These are phyloP conservation scores for Calophaca sinica DNA, from an alignment of 306 rosid genomes.

Conservation along the genomic window DNA sequence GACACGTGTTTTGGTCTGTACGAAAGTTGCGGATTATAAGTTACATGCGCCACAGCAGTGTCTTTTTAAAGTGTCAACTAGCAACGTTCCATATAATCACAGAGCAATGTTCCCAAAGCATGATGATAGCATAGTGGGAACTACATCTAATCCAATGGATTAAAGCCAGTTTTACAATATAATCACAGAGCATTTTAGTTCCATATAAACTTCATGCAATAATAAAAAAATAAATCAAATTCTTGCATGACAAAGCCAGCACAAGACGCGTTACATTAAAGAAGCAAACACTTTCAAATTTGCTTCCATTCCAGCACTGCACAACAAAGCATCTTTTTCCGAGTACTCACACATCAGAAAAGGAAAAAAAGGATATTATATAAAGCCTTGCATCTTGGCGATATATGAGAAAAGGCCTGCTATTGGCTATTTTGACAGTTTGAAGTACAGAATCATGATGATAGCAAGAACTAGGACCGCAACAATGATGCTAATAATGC, in stretches of 20 bases:
- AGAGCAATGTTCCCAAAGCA: not conserved
- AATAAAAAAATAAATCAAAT: not conserved
- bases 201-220: conserved; percentile 6
- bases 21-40: not conserved
- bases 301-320: conserved; percentile 41
- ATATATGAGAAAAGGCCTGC: conserved; percentile 22
- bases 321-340: conserved; percentile 37
- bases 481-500: conserved; percentile 57
- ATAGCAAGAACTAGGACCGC: conserved; percentile 63
- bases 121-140: not conserved
- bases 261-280: conserved; percentile 29
- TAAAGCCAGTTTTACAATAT: conserved; percentile 4
- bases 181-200: not conserved
- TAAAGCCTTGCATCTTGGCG: conserved; percentile 6
- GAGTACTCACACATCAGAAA: conserved; percentile 51
- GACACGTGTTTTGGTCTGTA: not conserved
- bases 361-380: conserved; percentile 15
- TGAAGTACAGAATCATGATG: conserved; percentile 68
- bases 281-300: conserved; percentile 22
- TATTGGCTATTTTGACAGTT: conserved; percentile 59
- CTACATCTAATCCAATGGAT: not conserved
- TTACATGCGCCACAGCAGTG: not conserved
- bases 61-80: not conserved
- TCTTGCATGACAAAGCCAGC: conserved; percentile 37
- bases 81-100: not conserved